Base-by-base conservation (phyloP, 805 yeast species). In the Kluyveromyces lactis region DNA sequence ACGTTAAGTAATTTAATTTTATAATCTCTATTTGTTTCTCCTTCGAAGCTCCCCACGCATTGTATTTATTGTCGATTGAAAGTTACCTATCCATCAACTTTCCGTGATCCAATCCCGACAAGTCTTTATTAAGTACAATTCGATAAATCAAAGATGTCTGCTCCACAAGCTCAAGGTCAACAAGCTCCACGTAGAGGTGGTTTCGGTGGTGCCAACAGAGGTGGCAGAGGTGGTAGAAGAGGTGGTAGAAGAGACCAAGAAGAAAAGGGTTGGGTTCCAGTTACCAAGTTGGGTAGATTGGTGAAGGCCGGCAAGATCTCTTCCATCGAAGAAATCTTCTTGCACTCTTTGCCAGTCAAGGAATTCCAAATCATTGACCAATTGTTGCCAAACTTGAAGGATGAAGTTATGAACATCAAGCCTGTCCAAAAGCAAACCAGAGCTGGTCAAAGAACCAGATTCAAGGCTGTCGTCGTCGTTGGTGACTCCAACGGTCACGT, bases 361-460 rank as follows among this genome's bases (percentile, higher is more conserved):
- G 98, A 92, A 79, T 89, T 73, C 85, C 97, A 92, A 79, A 85
- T 92, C 79, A 84, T 92, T 64, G 98, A 92, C 79, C 80, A 79
- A 67, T 78, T 92, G 71, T 79, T 92, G 65, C 98, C 98, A 69
- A 81, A 75, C 66, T 82, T 92, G 69, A 81, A 83, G 75, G 98
- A 92, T 71, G 95, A 90, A 77, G 97, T 92, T 67, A 92, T 92
- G 98, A 90, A 90, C 86, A 92, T 92, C 79, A 82, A 90, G 79
- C 95, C 98, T 59, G 98, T 92, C 62, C 98, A 92, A 78, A 92
- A 92, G 83, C 98, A 92, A 78, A 92, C 98, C 81, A 81, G 95
- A 77, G 98, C 98, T 66, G 98, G 98, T 87, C 98, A 92, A 81
- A 90, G 98, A 82, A 92, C 97, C 76, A 87, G 98, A 81, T 89